Conservation (phyloP, 2,329 filamentous ascomycete species). For the Hymenoscyphus infarciens region DNA sequence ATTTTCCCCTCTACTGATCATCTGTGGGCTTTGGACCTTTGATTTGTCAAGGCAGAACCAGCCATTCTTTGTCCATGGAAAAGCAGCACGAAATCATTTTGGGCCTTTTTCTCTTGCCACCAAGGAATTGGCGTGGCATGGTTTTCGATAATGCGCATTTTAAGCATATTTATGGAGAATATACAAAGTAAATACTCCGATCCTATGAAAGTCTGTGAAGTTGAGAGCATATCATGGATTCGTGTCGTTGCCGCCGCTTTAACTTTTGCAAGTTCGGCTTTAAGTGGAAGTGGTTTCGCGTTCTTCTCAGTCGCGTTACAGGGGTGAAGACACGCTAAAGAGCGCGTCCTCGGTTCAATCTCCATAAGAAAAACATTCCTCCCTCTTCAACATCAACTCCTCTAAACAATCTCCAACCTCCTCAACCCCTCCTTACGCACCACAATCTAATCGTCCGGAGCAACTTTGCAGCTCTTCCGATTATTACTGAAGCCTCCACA, state of each 20-base stretch:
- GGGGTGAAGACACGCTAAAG: slow-evolving; percentile 1
- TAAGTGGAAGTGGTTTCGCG: slow-evolving; percentile 15
- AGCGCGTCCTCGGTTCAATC: slow-evolving; percentile 15
- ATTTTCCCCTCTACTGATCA: background rate
- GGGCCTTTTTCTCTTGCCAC: background rate
- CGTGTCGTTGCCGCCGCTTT: background rate
- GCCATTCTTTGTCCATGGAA: background rate
- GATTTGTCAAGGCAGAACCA: slow-evolving; percentile 1
- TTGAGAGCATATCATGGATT: too few species aligned
- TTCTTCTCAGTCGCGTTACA: slow-evolving; percentile 23
- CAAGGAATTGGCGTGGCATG: too few species aligned
- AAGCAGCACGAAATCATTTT: background rate
- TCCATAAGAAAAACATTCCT: slow-evolving; percentile 15
- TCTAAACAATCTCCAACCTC: slow-evolving; percentile 19
- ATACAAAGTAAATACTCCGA: too few species aligned
- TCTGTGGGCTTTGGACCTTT: background rate
- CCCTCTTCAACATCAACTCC: slow-evolving; percentile 18
- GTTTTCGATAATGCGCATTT: too few species aligned
- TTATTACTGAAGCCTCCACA: slow-evolving; percentile 15
- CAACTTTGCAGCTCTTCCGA: slow-evolving; percentile 5
- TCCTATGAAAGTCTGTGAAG: too few species aligned
- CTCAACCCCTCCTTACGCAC: slow-evolving; percentile 6
- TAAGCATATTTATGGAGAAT: too few species aligned
- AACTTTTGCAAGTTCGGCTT: background rate
- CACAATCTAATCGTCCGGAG: slow-evolving; percentile 15